Conservation (phyloP, 345 rosid genomes). For the Salix exigua region DNA sequence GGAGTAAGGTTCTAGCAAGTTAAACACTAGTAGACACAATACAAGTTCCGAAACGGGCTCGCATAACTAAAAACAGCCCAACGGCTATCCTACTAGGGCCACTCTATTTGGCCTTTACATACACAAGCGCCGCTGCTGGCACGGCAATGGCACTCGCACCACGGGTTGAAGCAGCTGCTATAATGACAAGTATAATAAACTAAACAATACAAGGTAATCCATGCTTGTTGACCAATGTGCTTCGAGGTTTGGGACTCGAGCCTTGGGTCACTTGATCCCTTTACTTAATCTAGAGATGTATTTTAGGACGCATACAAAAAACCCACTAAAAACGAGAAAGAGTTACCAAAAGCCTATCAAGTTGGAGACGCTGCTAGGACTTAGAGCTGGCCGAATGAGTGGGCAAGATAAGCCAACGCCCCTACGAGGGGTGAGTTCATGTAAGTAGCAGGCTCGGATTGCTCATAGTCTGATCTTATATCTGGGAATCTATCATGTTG, state of each 20-base stretch:
- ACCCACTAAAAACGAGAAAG: neutral
- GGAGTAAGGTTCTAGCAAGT: neutral
- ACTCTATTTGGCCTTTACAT: conserved; percentile 1
- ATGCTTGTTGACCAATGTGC: conserved; percentile 23
- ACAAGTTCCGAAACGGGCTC: neutral
- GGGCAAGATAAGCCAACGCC: conserved; percentile 44
- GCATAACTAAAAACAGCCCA: neutral
- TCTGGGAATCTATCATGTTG: conserved; percentile 25
- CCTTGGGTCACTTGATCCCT: conserved; percentile 17
- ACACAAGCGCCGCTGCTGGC: conserved; percentile 17
- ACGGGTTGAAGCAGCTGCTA: neutral
- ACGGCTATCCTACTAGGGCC: neutral
- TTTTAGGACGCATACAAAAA: neutral
- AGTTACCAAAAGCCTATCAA: neutral
- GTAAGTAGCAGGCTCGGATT: conserved; percentile 30
- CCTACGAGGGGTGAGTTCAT: conserved; percentile 27
- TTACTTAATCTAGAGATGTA: conserved; percentile 1
- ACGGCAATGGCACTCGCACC: conserved; percentile 21
- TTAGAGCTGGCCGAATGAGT: conserved; percentile 78
- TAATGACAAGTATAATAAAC: neutral
- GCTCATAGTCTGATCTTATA: conserved; percentile 26
- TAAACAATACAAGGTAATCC: conserved; percentile 13
- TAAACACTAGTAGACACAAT: neutral
- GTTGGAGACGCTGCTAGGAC: neutral
- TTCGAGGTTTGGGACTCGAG: conserved; percentile 38